phyloP scores from a whole-genome alignment of 306 rosid genomes.

The Lathyrus sativus region DNA sequence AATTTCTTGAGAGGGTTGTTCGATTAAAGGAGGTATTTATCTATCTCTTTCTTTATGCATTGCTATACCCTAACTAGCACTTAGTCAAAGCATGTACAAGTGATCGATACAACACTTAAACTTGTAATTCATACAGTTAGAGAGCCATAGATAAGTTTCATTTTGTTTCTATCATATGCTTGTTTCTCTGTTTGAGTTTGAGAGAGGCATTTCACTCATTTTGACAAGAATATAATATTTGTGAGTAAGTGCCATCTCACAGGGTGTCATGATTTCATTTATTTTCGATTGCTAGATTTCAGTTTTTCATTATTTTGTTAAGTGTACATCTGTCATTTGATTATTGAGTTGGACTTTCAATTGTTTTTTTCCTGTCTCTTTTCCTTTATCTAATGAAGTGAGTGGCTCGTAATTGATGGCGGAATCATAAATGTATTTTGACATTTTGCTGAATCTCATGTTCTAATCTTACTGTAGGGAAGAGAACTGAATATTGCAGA shows the following conservation, averaged over 20 bases:
- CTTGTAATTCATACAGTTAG: neutral
- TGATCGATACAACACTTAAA: neutral
- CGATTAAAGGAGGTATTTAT: slow-evolving; percentile 77
- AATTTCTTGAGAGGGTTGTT: slow-evolving; percentile 87
- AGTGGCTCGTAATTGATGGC: slow-evolving; percentile 23
- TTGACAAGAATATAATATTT: neutral
- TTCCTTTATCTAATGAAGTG: neutral
- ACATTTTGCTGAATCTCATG: slow-evolving; percentile 31
- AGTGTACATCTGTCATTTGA: slow-evolving; percentile 9
- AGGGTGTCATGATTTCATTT: neutral
- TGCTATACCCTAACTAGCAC: neutral
- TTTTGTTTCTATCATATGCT: neutral
- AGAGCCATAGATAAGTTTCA: neutral
- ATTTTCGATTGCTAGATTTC: neutral
- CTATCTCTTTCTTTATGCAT: neutral
- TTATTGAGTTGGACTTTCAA: neutral
- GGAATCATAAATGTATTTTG: neutral
- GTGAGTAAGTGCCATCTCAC: neutral
- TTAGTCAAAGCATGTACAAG: neutral
- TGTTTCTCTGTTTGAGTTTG: slow-evolving; percentile 12
- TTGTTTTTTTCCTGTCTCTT: neutral
- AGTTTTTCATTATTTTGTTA: slow-evolving; percentile 10
- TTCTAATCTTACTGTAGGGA: slow-evolving; percentile 63
- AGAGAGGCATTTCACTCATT: neutral
- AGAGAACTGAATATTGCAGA: slow-evolving; percentile 80